phyloP scores from a whole-genome alignment of 176 grass and related monocot species.

The Phragmites australis region DNA sequence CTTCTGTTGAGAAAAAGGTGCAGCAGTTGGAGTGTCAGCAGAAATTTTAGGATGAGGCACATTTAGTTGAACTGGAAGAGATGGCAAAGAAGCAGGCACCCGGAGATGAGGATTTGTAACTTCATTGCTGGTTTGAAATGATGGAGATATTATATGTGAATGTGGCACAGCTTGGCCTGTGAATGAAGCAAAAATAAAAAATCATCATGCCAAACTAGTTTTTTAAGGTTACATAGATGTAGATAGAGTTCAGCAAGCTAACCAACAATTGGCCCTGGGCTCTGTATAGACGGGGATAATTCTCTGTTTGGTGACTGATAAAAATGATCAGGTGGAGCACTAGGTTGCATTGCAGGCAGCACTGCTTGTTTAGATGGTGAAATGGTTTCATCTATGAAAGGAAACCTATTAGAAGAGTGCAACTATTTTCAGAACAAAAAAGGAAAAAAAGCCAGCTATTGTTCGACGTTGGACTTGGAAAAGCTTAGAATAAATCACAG shows the following conservation, averaged over 20 bases:
- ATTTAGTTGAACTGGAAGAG: constrained; percentile 41
- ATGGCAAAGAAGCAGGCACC: constrained; percentile 38
- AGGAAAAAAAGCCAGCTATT: background rate
- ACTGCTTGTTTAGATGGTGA: constrained; percentile 34
- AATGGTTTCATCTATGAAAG: constrained; percentile 16
- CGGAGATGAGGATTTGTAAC: constrained; percentile 7
- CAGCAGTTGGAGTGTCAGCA: constrained; percentile 17
- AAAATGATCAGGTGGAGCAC: constrained; percentile 31
- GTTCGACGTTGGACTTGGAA: background rate
- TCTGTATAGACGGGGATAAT: constrained; percentile 30
- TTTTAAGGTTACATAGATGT: constrained; percentile 9
- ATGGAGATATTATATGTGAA: constrained; percentile 23
- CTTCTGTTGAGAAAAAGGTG: constrained; percentile 30
- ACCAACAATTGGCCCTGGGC: constrained; percentile 27
- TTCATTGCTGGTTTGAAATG: constrained; percentile 9
- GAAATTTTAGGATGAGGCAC: constrained; percentile 1
- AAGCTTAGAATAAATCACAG: background rate
- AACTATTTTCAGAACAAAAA: constrained; percentile 31
- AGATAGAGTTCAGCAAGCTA: constrained; percentile 32
- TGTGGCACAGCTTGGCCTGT: constrained; percentile 2
- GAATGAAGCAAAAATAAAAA: constrained; percentile 21
- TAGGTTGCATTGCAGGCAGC: constrained; percentile 33
- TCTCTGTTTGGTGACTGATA: background rate
- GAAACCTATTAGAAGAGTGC: constrained; percentile 11
- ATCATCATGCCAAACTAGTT: constrained; percentile 12